Base-by-base conservation (phyloP, 2,329 filamentous ascomycete species). In the Ramularia collo-cygni region DNA sequence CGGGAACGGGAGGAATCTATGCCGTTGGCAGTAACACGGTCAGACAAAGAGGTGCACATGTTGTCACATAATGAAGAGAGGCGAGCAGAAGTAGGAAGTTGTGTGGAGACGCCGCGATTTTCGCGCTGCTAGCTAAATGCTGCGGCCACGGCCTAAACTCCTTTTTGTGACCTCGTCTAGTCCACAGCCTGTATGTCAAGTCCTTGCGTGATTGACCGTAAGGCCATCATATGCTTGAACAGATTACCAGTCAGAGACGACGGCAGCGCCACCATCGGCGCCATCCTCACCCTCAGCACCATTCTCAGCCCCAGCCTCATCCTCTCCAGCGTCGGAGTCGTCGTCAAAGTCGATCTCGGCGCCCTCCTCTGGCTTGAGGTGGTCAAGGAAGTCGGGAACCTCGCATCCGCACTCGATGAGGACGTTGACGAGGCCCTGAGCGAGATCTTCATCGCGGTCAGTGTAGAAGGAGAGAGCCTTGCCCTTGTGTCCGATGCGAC, bases 391-490 rank as follows among this genome's bases (percentile, higher is more conserved):
- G 0, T 93, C 84, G 0, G 92, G 92, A 17, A 98, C 66, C 0
- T 70, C 64, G 63, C 95, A 87, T 4, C 79, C 72, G 4, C 79
- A 85, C 64, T 96, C 90, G 0, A 94, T 57, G 0, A 98, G 71
- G 4, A 86, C 79, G 60, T 89, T 88, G 27, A 86, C 84, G 1
- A 98, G 70, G 2, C 83, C 78, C 8, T 75, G 71, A 0, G 75
- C 87, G 29, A 96, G 67, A 3, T 81, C 74, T 40, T 83, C 76
- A 53, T 96, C 85, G 1, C 74, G 69, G 1, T 89, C 81, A 17
- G 81, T 86, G 70, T 83, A 96, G 67, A 98, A 90, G 0, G 90
- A 95, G 0, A 85, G 90, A 0, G 92, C 89, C 4, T 88, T 67
- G 13, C 92, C 92, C 31, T 76, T 74, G 52, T 95, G 85, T 2